A percentile compares a stretch with the other conserved stretches of the same genome.
phyloP scores from a whole-genome alignment of 208 protist species.

The Leishmania aethiopica region DNA sequence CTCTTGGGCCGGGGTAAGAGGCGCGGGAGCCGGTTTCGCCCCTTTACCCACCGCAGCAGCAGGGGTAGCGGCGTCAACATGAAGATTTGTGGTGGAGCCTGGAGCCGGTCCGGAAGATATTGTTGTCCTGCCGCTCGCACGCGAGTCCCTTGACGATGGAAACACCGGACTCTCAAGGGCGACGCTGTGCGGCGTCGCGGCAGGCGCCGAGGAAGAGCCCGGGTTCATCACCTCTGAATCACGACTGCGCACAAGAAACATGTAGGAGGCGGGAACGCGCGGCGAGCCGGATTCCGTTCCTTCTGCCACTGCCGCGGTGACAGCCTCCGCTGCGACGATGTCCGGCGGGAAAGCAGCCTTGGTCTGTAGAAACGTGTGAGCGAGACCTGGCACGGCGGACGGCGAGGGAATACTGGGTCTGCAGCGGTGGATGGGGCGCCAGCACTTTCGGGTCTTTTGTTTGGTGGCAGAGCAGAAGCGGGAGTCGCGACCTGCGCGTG shows the following conservation, averaged over 20 bases:
- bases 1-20: neutral
- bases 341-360: no score
- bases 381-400: no score
- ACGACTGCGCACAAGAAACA: constrained; percentile 43
- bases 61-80: neutral
- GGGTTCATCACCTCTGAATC: constrained; percentile 29
- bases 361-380: no score
- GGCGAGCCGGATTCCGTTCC: constrained; percentile 5
- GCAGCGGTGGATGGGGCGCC: neutral
- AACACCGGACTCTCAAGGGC: neutral
- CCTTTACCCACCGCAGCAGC: neutral
- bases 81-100: neutral
- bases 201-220: constrained; percentile 11
- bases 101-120: neutral
- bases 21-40: neutral
- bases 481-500: neutral
- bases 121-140: neutral
- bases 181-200: neutral
- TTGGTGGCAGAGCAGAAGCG: neutral
- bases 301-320: neutral
- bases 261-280: constrained; percentile 33
- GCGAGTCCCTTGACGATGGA: neutral
- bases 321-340: neutral
- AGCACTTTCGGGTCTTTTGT: neutral
- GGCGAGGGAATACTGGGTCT: neutral